Evolutionary conservation across 2,329 filamentous ascomycete genomes (phyloP).

Genomic region (Scedosporium aurantiacum): DNA sequence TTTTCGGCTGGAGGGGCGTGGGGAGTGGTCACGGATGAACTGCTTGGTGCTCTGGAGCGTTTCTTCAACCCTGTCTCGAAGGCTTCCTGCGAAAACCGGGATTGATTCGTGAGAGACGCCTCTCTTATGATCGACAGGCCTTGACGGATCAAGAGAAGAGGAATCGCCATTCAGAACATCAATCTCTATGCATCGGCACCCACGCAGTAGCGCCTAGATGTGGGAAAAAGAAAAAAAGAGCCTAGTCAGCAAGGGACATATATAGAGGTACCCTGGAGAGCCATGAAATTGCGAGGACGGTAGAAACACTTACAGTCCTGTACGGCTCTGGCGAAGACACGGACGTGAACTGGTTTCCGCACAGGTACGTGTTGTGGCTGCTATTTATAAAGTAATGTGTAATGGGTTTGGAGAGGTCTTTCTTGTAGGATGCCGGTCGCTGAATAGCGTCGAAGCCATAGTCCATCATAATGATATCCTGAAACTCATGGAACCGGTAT

Average conservation of each 20-base stretch:
- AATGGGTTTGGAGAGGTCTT: conserved; percentile 57
- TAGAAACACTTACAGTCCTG: conserved; percentile 45
- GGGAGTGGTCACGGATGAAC: conserved; percentile 19
- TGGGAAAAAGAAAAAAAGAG: not conserved
- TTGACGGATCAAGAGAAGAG: conserved; percentile 18
- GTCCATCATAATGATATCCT: conserved; percentile 17
- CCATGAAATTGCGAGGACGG: not conserved
- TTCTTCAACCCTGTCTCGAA: conserved; percentile 25
- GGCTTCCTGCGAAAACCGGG: conserved; percentile 31
- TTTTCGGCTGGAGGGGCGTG: not conserved
- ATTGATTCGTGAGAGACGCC: conserved; percentile 35
- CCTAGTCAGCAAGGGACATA: not conserved
- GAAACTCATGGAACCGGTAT: conserved; percentile 5
- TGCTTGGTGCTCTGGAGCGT: conserved; percentile 15
- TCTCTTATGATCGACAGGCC: conserved; percentile 28
- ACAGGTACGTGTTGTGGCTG: conserved; percentile 89
- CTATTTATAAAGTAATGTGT: conserved; percentile 91
- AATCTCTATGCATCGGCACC: conserved; percentile 86
- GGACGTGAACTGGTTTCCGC: conserved; percentile 74
- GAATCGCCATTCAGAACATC: conserved; percentile 79
- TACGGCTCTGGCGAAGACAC: conserved; percentile 70
- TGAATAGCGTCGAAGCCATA: conserved; percentile 32
- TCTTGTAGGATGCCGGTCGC: conserved; percentile 28
- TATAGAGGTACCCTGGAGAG: not conserved
- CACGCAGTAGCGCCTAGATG: conserved; percentile 54